phyloP scores from a whole-genome alignment of 345 rosid genomes.

The Crucihimalaya himalaica region DNA sequence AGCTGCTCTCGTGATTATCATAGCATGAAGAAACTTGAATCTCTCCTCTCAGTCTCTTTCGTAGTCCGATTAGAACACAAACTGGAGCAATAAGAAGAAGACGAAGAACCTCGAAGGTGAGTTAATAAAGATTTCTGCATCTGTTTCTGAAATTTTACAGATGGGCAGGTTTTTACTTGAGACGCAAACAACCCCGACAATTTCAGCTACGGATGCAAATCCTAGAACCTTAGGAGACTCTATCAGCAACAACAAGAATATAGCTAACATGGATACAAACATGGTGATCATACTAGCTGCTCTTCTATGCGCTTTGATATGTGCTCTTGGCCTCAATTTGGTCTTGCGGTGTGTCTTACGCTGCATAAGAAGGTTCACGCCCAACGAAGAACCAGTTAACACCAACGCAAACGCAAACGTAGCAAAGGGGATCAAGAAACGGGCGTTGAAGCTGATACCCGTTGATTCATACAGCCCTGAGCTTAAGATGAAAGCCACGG shows the following conservation, averaged over 20 bases:
- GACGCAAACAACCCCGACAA: conserved; percentile 15
- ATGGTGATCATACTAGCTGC: conserved; percentile 70
- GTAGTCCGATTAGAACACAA: conserved; percentile 7
- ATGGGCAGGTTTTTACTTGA: conserved; percentile 31
- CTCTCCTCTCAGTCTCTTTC: neutral
- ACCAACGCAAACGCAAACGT: conserved; percentile 26
- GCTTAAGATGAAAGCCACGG: conserved; percentile 48
- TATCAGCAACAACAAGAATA: conserved; percentile 32
- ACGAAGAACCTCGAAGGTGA: conserved; percentile 13
- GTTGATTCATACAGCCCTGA: conserved; percentile 44
- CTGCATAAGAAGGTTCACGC: conserved; percentile 51
- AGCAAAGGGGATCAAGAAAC: conserved; percentile 55
- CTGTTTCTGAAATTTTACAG: neutral
- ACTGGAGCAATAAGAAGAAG: neutral
- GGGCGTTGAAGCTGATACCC: conserved; percentile 52
- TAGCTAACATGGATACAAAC: conserved; percentile 62
- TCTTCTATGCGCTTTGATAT: conserved; percentile 59
- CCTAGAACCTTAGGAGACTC: conserved; percentile 11
- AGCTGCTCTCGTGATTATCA: neutral
- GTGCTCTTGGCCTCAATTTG: conserved; percentile 59
- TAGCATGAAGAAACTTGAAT: conserved; percentile 14
- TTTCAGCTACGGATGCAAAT: conserved; percentile 26
- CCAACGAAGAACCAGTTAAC: conserved; percentile 29
- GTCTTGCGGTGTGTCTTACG: conserved; percentile 58
- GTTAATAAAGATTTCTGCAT: neutral